Evolutionary conservation across 1,284 basidiomycete species (phyloP).

Genomic region (Ceratorhiza oryzae-sativae): DNA sequence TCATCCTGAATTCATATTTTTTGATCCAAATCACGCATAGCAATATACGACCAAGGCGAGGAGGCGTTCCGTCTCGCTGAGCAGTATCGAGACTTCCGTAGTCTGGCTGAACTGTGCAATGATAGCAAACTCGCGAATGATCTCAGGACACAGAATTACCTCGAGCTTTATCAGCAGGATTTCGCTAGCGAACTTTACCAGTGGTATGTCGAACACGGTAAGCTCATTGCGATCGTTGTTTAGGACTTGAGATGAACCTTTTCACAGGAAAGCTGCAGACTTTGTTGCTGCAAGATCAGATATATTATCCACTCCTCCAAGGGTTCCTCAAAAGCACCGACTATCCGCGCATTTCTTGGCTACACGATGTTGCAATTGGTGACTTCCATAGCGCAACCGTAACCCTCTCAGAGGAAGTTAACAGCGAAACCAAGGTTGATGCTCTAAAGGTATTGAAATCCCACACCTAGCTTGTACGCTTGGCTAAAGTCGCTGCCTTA

Average conservation of each 20-base stretch:
- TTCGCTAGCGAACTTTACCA: constrained; percentile 90
- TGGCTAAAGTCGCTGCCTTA: constrained; percentile 50
- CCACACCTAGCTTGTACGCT: constrained; percentile 18
- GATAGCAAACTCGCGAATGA: constrained; percentile 65
- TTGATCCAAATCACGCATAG: constrained; percentile 50
- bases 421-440: constrained; percentile 63
- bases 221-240: constrained; percentile 41
- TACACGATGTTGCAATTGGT: constrained; percentile 82
- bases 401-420: constrained; percentile 69
- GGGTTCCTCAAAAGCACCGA: constrained; percentile 73
- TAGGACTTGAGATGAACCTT: constrained; percentile 15
- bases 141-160: constrained; percentile 70
- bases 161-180: constrained; percentile 79
- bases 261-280: constrained; percentile 72
- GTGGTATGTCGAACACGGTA: constrained; percentile 83
- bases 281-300: constrained; percentile 75
- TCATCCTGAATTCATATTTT: not conserved
- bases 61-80: constrained; percentile 85
- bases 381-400: constrained; percentile 71
- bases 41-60: constrained; percentile 69
- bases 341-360: constrained; percentile 81
- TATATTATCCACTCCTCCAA: constrained; percentile 70
- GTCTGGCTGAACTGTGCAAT: constrained; percentile 82
- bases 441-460: constrained; percentile 70
- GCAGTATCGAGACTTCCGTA: constrained; percentile 82